Base-by-base conservation (phyloP, 768 basidiomycete species). In the Suillus placidus region DNA sequence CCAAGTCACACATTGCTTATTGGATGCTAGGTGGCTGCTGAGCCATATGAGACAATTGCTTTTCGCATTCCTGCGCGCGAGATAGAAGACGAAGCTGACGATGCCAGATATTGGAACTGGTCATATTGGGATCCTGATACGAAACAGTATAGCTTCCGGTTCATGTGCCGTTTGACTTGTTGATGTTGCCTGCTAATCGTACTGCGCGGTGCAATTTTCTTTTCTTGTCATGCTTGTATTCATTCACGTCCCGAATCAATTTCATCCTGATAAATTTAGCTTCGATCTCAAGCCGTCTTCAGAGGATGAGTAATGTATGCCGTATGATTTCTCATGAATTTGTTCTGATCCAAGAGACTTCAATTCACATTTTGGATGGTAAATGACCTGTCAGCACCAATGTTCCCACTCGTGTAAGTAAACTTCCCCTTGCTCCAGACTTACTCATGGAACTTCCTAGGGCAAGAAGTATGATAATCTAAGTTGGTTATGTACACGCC, bases 121-220 rank as follows among this genome's bases (percentile, higher is more conserved):
- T 96, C 96, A 47, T 93, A 98, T 73, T 99, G 97, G 97, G 97
- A 99, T 76, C 88, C 93, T n/a, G 97, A 99, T 76, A 97, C 95
- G 61, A 98, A 98, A 79, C 95, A 97, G 79, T 97, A 95, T 78
- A 94, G 90, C 76, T 96, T 97, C 83, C 96, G 97, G 79, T 97
- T 98, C 82, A 92, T 97, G 89, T 98, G 95, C 82, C 87, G 90
- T 71, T 79, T 89, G 68, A 71, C 73, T 37, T 77, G 75, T 61
- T 78, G 69, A 77, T n/a, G 60, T 64, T 61, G 62, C 70, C 64
- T 60, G 30, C 37, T 26, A 23, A 26, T 38, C 16, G 16, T 30
- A 52, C 12, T 35, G 20, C 10, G 12, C 54, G 20, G 32, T 14
- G 13, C 18, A 9, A 26, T 38, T 13, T 61, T 37, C 14, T 26